A percentile compares a stretch with the other conserved stretches of the same genome.
These are phyloP conservation scores for Parietichytrium sp. DNA, from an alignment of 108 stramenopile species.

Conservation along the genomic window DNA sequence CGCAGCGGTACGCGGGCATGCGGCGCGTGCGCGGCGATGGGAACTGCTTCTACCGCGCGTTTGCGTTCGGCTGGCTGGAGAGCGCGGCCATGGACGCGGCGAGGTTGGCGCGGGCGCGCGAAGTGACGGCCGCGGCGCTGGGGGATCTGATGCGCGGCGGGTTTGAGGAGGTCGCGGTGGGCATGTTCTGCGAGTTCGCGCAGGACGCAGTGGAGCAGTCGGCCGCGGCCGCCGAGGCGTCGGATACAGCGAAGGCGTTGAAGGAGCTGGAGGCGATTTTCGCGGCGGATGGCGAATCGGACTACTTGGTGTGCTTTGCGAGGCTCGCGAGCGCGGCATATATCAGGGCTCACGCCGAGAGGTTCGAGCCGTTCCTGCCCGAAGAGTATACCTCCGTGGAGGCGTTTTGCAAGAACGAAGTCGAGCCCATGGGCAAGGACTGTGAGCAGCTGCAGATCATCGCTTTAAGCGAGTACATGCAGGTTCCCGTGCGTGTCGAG, in stretches of 20 bases:
- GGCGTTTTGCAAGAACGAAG: conserved; percentile 57
- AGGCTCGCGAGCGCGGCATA: conserved; percentile 52
- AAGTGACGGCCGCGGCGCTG: conserved; percentile 32
- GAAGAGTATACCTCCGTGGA: conserved; percentile 40
- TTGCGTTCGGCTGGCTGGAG: conserved; percentile 60
- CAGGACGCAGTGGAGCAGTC: conserved; percentile 47
- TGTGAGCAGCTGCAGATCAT: conserved; percentile 58
- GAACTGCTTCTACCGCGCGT: conserved; percentile 64
- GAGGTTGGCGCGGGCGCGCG: background rate
- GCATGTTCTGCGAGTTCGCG: conserved; percentile 54
- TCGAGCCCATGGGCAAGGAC: conserved; percentile 67
- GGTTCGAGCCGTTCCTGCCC: conserved; percentile 40
- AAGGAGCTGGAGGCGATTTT: conserved; percentile 46
- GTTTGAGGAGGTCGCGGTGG: conserved; percentile 57
- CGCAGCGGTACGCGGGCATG: conserved; percentile 50
- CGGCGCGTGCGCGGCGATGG: conserved; percentile 63
- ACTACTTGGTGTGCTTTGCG: conserved; percentile 59
- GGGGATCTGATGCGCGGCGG: conserved; percentile 48
- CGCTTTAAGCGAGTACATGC: conserved; percentile 55
- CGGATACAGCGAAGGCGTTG: too few species aligned
- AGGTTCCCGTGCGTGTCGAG: conserved; percentile 50
- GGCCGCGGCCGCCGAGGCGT: conserved; percentile 39
- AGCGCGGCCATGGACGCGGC: conserved; percentile 11
- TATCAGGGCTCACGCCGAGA: conserved; percentile 53
- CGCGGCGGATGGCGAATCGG: conserved; percentile 40